phyloP scores from a whole-genome alignment of 2,329 filamentous ascomycete genomes.

The Rhinocladiella mackenziei region DNA sequence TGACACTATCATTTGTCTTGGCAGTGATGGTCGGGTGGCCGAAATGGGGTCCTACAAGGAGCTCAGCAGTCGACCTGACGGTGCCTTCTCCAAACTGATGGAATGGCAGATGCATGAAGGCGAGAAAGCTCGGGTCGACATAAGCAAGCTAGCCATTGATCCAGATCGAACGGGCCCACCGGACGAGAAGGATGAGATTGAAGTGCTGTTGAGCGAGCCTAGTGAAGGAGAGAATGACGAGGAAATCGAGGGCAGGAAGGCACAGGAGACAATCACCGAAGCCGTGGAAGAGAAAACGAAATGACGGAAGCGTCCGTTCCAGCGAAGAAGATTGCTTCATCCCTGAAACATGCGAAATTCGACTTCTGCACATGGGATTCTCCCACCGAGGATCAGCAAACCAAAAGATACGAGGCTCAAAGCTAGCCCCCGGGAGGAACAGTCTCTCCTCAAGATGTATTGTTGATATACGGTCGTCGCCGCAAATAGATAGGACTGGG shows the following conservation, averaged over 20 bases:
- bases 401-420: too few relatives aligned
- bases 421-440: too few relatives aligned
- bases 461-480: too few relatives aligned
- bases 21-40: conserved; percentile 79
- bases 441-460: too few relatives aligned
- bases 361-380: background rate
- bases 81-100: conserved; percentile 93
- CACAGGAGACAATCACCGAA: conserved; percentile 16
- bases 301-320: too few relatives aligned
- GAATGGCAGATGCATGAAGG: conserved; percentile 96
- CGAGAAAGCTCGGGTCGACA: conserved; percentile 44
- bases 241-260: conserved; percentile 30
- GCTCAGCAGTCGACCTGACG: conserved; percentile 67
- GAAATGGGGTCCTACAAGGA: conserved; percentile 82
- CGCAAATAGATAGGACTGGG: too few relatives aligned
- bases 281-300: conserved; percentile 22
- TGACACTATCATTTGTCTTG: conserved; percentile 89
- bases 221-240: conserved; percentile 40
- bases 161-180: conserved; percentile 34
- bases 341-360: too few relatives aligned
- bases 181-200: conserved; percentile 51
- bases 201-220: conserved; percentile 41
- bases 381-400: too few relatives aligned
- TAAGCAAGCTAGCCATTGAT: conserved; percentile 27
- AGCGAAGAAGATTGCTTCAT: too few relatives aligned